These are phyloP conservation scores for Pyrus hybrid DNA, from an alignment of 331 rosid species.

Conservation along the genomic window DNA sequence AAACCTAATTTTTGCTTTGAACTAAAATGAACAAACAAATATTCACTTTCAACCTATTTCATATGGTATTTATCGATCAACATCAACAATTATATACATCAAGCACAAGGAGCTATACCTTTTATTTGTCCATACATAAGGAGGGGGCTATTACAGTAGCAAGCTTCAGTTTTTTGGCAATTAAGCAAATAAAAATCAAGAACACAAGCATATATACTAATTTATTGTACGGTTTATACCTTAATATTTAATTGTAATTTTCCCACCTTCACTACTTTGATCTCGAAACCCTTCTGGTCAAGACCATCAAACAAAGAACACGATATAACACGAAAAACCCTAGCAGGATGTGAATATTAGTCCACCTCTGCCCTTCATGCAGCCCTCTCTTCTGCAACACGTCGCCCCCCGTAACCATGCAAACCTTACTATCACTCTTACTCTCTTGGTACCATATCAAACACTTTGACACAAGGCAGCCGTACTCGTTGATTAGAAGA, in stretches of 20 bases:
- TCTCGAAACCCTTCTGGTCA: slow-evolving; percentile 76
- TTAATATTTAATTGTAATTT: not conserved
- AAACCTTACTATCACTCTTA: slow-evolving; percentile 15
- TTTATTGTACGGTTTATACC: not conserved
- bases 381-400: slow-evolving; percentile 65
- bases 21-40: not conserved
- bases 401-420: slow-evolving; percentile 75
- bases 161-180: not conserved
- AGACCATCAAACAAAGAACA: slow-evolving; percentile 68
- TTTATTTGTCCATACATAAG: not conserved
- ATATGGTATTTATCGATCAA: not conserved
- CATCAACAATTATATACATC: not conserved
- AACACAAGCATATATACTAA: not conserved
- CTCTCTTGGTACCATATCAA: slow-evolving; percentile 60
- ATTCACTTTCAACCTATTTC: not conserved
- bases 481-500: slow-evolving; percentile 73
- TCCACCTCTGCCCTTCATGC: slow-evolving; percentile 58
- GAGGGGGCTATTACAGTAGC: not conserved
- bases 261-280: slow-evolving; percentile 27
- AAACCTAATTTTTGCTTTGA: not conserved
- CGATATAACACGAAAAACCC: slow-evolving; percentile 74
- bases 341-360: slow-evolving; percentile 57
- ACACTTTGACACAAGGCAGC: slow-evolving; percentile 58
- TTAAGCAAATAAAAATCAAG: not conserved
- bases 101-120: not conserved